Percentiles rank a stretch among this genome's conserved stretches.
These are phyloP conservation scores for Lathyrus aphaca DNA, from an alignment of 306 rosid species.

Conservation along the genomic window DNA sequence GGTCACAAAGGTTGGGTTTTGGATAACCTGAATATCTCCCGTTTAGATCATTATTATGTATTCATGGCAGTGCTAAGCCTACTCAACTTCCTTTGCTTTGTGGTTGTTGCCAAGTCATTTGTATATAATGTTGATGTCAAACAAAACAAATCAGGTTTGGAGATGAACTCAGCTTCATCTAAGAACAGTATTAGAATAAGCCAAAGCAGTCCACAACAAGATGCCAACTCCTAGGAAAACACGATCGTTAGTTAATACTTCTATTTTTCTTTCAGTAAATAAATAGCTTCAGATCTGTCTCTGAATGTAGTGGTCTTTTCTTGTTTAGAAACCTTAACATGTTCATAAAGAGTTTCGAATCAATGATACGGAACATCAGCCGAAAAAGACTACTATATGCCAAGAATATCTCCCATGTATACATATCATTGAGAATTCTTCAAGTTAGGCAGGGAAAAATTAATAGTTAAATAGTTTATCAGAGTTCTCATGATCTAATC, in stretches of 20 bases:
- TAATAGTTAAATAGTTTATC: not conserved
- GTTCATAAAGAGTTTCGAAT: not conserved
- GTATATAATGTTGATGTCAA: slow-evolving; percentile 52
- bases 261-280: not conserved
- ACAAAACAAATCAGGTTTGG: slow-evolving; percentile 40
- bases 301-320: not conserved
- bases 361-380: not conserved
- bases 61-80: slow-evolving; percentile 58
- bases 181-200: slow-evolving; percentile 8
- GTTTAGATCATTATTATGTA: slow-evolving; percentile 59
- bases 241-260: not conserved
- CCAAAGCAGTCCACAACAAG: not conserved
- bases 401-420: no score
- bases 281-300: not conserved
- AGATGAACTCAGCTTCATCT: slow-evolving; percentile 33
- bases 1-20: slow-evolving; percentile 65
- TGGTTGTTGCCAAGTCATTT: slow-evolving; percentile 55
- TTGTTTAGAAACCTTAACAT: not conserved
- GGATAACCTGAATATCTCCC: slow-evolving; percentile 67
- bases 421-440: not conserved
- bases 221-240: not conserved
- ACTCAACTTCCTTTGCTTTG: slow-evolving; percentile 63
- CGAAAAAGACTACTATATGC: no score
- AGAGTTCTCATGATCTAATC: not conserved
- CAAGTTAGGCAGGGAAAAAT: not conserved